Base-by-base conservation (phyloP, 2,329 filamentous ascomycete species). In the Diplodia corticola region DNA sequence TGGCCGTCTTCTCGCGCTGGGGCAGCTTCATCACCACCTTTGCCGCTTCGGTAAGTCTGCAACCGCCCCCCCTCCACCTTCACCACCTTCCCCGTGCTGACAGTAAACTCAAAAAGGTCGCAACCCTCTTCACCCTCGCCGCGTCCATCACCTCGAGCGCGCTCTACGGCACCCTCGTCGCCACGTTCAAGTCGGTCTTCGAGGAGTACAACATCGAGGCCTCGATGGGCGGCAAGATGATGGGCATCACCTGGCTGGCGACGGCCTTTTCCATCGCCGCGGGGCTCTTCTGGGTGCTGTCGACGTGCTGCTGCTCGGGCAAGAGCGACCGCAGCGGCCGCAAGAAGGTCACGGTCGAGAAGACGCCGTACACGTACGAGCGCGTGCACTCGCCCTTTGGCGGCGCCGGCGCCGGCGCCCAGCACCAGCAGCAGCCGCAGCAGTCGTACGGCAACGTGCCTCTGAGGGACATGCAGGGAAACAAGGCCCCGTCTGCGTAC, bases 251-350 rank as follows among this genome's bases (percentile, higher is more conserved):
- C 72, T 97, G 93, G 92, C 83, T 98, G 68, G 89, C 89, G 50
- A 89, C 89, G 46, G 91, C 86, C 30, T 93, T 96, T 75, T 89
- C 90, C 68, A 76, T 95, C 37, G 91, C 79, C 49, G 89, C 90
- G 7, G 87, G 86, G 69, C 80, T 97, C 75, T 97, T 98, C 89
- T 98, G 95, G 94, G 81, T 93, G 74, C 87, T 96, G 78, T 92
- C 89, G 78, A 86, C 91, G 73, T 98, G 94, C 89, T 98, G 93
- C 87, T 97, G 93, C 84, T 88, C 86, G 71, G 91, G 92, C 54
- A 83, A 84, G 71, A 83, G 80, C 64, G 80, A 81, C 30, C 70
- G 74, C 64, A 54, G 66, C 67, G 70, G 15, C 69, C 71, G 57
- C 50, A 48, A 57, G 22, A 78, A 78, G 68, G 79, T 80, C 54